Base-by-base conservation (phyloP, 2,329 filamentous ascomycete species). In the Sporothrix variecibatus region DNA sequence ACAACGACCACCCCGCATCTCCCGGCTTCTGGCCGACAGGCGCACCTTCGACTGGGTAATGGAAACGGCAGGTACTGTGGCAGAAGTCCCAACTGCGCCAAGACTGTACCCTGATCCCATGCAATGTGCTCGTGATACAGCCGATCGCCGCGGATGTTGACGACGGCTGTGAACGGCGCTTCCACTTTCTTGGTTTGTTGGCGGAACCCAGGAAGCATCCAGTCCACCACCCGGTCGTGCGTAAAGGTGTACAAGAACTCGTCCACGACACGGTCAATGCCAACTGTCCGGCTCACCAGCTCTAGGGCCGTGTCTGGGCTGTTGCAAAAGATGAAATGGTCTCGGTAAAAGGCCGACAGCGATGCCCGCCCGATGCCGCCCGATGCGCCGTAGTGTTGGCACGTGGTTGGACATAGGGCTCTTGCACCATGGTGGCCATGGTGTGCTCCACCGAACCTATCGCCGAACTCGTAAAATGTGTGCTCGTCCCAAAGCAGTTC, bases 401-500 rank as follows among this genome's bases (percentile, higher is more conserved):
- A 94, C 85, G 79, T 94, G 91, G 79, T 94, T 94, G 0, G 0
- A 72, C 71, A 6, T 94, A 94, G 1, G 92, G 93, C 80, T 94
- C 89, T 67, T 90, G 86, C 1, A 94, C 92, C 92, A 95, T 94
- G 0, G 92, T 94, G n/a, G 85, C 86, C 92, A 95, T 94, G 0
- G 92, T 95, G 76, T 89, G 88, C 75, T 89, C 89, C 0, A 94
- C 92, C 1, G 88, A 89, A 12, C 92, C 92, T 86, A 73, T 90
- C 88, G 0, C 81, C 88, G 79, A 95, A 95, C 79, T 94, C 92
- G 77, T 87, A 92, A 60, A 86, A 86, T 0, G 91, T 92, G 80
- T 95, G 92, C 81, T 94, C 92, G 8, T 94, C 92, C 93, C 93
- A 95, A 68, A 94, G 90, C 1, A 87, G 86, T 79, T 95, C 93